Evolutionary conservation across 495 filamentous ascomycete species (phyloP).

Genomic region (Geopyxis carbonaria): DNA sequence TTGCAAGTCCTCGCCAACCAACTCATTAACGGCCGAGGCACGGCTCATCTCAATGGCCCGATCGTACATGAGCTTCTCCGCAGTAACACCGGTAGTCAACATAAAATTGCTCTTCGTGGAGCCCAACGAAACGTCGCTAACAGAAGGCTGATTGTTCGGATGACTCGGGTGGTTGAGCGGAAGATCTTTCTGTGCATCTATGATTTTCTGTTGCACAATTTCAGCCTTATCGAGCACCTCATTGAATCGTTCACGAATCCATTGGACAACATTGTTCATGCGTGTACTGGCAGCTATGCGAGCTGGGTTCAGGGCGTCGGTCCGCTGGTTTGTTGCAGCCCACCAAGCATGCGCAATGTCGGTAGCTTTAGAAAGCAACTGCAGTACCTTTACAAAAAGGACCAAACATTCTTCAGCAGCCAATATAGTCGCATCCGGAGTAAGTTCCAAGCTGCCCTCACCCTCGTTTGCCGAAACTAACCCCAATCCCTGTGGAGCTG

Average conservation of each 20-base stretch:
- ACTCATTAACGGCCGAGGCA: conserved; percentile 82
- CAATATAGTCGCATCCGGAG: conserved; percentile 65
- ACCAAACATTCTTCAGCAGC: conserved; percentile 91
- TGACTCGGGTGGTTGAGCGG: conserved; percentile 75
- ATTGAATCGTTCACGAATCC: conserved; percentile 86
- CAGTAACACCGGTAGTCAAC: conserved; percentile 64
- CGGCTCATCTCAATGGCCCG: conserved; percentile 92
- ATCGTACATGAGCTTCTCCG: conserved; percentile 96
- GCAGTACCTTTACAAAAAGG: conserved; percentile 83
- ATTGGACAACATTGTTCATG: conserved; percentile 87
- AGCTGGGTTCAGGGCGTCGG: conserved; percentile 13
- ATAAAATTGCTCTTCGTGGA: conserved; percentile 15
- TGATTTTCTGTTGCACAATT: conserved; percentile 66
- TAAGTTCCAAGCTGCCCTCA: conserved; percentile 37
- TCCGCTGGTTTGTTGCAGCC: conserved; percentile 29
- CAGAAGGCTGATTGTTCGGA: conserved; percentile 52
- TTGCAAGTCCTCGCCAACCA: conserved; percentile 70
- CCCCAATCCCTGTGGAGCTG: conserved; percentile 15
- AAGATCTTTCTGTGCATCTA: conserved; percentile 70
- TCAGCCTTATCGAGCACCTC: conserved; percentile 93
- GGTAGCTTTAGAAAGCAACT: conserved; percentile 84
- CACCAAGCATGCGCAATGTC: conserved; percentile 91
- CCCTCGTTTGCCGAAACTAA: conserved; percentile 19
- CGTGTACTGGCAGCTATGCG: conserved; percentile 41
- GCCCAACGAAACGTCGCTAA: conserved; percentile 36